Evolutionary conservation across 2,329 filamentous ascomycete genomes (phyloP), one percentile per base, ranked within the genome.

Genomic region (Beauveria rudraprayagi): DNA sequence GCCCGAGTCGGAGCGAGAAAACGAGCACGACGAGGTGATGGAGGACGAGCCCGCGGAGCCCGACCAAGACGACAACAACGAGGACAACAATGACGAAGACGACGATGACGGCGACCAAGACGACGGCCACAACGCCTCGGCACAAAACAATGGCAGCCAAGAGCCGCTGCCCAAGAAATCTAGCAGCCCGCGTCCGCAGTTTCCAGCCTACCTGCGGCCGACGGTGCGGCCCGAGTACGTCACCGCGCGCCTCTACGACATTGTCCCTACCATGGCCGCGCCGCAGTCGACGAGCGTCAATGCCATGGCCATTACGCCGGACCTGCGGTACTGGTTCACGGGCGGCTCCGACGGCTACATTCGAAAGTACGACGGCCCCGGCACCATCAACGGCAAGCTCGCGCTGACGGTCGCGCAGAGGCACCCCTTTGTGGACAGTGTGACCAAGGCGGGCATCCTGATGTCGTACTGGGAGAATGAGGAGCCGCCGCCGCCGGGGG

Each of bases 401-500:
- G 87, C 93, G 63, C 78, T 99, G 68, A 99, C 94, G 0, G 94
- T 99, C 6, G 94, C 94, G 37, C 94, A 99, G 76, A 83, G 90
- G 54, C 94, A 99, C 71, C 94, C 94, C 0, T 99, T 97, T 69
- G 94, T 99, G 46, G 94, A 99, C 72, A 96, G 91, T 68, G 94
- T 99, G 48, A 91, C 91, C 61, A 99, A 99, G 74, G 92, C 93
- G 2, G 94, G 92, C 1, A 90, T 96, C 6, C 77, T 97, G 55
- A 87, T 97, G 83, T 96, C 90, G 56, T 99, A 99, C 73, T 99
- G 94, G 94, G 94, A 97, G 73, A 99, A 97, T 69, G 92, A 97
- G 72, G 93, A 99, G 70, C 84, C 85, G 2, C 66, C 75, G 3
- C 71, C 70, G 1, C 72, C 75, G 0, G 73, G 74, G 5, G 34